A percentile compares a stretch with the other conserved stretches of the same genome.
phyloP scores from a whole-genome alignment of 345 rosid species.

The Euphorbia pulcherrima region DNA sequence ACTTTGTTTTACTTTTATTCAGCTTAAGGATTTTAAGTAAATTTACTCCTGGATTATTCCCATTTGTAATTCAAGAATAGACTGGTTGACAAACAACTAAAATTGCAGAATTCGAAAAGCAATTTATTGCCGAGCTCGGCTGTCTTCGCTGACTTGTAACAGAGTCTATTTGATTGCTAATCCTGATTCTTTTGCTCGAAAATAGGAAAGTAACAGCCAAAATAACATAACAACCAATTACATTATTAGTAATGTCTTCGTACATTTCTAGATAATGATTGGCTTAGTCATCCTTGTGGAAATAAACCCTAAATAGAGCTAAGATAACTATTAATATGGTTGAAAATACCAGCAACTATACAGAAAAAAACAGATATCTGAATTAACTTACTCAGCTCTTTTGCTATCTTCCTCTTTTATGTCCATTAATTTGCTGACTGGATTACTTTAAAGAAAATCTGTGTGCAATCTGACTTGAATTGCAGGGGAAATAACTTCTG shows the following conservation, averaged over 20 bases:
- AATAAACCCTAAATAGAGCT: no score
- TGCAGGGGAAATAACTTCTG: neutral
- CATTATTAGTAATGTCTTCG: no score
- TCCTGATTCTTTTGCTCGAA: neutral
- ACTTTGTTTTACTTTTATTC: neutral
- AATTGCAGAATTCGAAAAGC: neutral
- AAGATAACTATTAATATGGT: no score
- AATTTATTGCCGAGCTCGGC: neutral
- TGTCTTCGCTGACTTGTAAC: neutral
- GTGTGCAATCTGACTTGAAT: no score
- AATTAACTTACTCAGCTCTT: no score
- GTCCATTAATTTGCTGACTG: neutral
- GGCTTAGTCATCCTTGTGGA: no score
- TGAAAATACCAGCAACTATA: no score
- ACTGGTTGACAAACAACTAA: neutral
- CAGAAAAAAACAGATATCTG: no score
- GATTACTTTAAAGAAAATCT: neutral
- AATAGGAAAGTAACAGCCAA: no score
- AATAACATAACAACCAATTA: no score
- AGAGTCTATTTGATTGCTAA: neutral
- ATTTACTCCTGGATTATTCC: neutral
- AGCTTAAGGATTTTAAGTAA: neutral
- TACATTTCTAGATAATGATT: no score
- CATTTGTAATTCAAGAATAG: neutral
- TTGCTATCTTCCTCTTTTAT: no score